Percentiles rank a stretch among this genome's conserved stretches.
Evolutionary conservation across 2,329 filamentous ascomycete species (phyloP).

Genomic region (Hypoxylon rubiginosum): DNA sequence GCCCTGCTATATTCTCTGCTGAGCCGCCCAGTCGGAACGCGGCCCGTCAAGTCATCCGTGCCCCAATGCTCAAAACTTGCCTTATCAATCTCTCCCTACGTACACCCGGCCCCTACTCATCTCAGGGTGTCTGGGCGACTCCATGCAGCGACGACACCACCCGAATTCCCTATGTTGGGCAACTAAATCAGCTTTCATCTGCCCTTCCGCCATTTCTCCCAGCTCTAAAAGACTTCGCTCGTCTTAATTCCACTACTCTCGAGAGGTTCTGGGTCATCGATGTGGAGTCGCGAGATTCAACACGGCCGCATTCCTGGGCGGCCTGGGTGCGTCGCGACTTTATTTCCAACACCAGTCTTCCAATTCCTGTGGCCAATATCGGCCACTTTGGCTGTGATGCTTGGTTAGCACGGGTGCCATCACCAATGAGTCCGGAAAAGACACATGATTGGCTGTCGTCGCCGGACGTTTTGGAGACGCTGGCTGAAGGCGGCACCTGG

Average conservation of each 20-base stretch:
- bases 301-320: slow-evolving; percentile 5
- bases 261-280: slow-evolving; percentile 31
- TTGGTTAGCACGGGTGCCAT: slow-evolving; percentile 25
- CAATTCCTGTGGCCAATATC: slow-evolving; percentile 23
- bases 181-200: slow-evolving; percentile 10
- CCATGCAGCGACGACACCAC: slow-evolving; percentile 11
- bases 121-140: slow-evolving; percentile 10
- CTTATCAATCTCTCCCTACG: slow-evolving; percentile 31
- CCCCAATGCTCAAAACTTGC: slow-evolving; percentile 32
- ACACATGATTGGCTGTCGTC: slow-evolving; percentile 27
- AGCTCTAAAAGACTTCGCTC: slow-evolving; percentile 19
- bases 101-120: slow-evolving; percentile 7
- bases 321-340: slow-evolving; percentile 39
- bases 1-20: slow-evolving; percentile 26
- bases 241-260: slow-evolving; percentile 19
- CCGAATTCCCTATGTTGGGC: slow-evolving; percentile 8
- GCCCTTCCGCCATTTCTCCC: slow-evolving; percentile 21
- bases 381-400: neutral
- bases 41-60: slow-evolving; percentile 5
- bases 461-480: slow-evolving; percentile 9
- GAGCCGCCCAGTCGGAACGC: slow-evolving; percentile 10
- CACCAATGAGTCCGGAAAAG: neutral
- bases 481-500: slow-evolving; percentile 29
- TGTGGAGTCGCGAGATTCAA: slow-evolving; percentile 4
- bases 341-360: slow-evolving; percentile 26